Base-by-base conservation (phyloP, 306 rosid genomes). In the Datisca glomerata region DNA sequence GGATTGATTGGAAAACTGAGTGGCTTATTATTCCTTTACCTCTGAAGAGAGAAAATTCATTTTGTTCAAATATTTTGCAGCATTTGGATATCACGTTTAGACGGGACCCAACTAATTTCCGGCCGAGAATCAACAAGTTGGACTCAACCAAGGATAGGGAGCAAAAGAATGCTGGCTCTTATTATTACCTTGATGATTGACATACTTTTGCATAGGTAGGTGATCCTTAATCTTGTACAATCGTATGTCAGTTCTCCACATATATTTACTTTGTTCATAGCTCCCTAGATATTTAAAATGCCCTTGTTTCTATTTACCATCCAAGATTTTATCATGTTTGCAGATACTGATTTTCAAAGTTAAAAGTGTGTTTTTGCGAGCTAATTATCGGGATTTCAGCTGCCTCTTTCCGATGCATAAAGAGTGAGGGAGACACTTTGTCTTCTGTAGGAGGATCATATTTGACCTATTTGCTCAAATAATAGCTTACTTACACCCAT, bases 31-130 rank as follows among this genome's bases (percentile, higher is more conserved):
- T n/a, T n/a, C n/a, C n/a, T n/a, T n/a, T n/a, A n/a, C n/a, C n/a
- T n/a, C n/a, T n/a, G 6, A 31, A 31, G n/a, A 2, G n/a, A 31
- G 2, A 11, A 31, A 8, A 8, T 14, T 31, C 36, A 10, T 43
- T 3, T 31, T 31, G 36, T 12, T 31, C 3, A 31, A 4, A 21
- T 55, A 8, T 18, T 8, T 10, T 65, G 71, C 78, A 87, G 97
- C 97, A 87, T 70, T 76, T 87, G 29, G 86, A 83, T 62, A 83
- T 87, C 62, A 87, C 97, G 18, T 83, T 79, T 64, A 87, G 97
- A 72, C 75, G 97, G 35, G 97, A 87, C 56, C 97, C 97, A 8
- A 87, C 93, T 25, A 87, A 87, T 58, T 87, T 0, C 28, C 94
- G 97, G 44, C 97, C 97, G 12, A 72, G 97, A 56, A 87, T 87